Conservation (phyloP, 768 basidiomycete species). For the Pholiota conissans region DNA sequence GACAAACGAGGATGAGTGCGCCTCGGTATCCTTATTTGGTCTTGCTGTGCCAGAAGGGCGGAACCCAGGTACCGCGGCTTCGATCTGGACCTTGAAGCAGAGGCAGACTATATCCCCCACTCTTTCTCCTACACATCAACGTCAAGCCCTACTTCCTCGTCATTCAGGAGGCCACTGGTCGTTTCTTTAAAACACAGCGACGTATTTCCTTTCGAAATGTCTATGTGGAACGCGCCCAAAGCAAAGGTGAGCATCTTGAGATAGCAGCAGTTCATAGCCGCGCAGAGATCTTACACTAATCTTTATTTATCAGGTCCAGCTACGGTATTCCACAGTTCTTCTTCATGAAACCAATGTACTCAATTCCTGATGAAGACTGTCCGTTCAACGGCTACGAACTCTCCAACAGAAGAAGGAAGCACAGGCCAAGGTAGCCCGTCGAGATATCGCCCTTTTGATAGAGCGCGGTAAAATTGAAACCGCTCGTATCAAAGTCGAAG, state of each 20-base stretch:
- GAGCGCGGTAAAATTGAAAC: constrained; percentile 84
- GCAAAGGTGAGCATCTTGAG: constrained; percentile 29
- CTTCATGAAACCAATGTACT: background rate
- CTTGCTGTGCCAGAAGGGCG: too few species aligned
- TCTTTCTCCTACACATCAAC: too few species aligned
- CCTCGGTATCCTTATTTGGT: too few species aligned
- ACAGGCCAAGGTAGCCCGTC: constrained; percentile 63
- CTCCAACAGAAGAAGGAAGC: constrained; percentile 93
- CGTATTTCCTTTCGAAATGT: constrained; percentile 8
- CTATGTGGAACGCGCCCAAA: constrained; percentile 29
- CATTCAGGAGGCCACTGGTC: too few species aligned
- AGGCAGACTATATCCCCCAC: too few species aligned
- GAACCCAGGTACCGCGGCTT: too few species aligned
- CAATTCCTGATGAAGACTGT: constrained; percentile 49
- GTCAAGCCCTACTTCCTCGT: too few species aligned
- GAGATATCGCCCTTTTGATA: constrained; percentile 80
- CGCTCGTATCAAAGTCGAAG: constrained; percentile 83
- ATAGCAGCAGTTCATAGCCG: background rate
- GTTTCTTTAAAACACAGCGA: too few species aligned
- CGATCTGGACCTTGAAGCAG: too few species aligned
- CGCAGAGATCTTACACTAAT: constrained; percentile 4
- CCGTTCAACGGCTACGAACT: constrained; percentile 82
- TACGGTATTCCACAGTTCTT: constrained; percentile 31
- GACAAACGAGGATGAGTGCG: too few species aligned
- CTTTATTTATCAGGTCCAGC: constrained; percentile 36